Conservation (phyloP, 441 rosid species). For the Arabidopsis hybrid region DNA sequence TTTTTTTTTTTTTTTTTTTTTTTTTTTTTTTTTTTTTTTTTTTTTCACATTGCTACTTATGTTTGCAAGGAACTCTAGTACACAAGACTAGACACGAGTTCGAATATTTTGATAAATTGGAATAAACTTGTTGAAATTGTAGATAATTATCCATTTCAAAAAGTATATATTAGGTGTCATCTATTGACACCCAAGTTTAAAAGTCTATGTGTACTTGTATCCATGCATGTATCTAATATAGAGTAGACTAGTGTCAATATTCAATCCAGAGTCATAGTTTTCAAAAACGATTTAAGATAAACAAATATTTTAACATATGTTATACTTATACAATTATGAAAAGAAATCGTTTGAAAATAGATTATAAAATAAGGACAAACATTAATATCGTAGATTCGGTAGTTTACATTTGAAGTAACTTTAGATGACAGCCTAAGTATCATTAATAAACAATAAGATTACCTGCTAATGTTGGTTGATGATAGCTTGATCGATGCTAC, state of each 20-base stretch:
- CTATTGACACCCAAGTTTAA: not conserved
- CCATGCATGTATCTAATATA: not conserved
- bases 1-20: no score
- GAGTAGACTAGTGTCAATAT: not conserved
- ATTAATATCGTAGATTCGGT: slow-evolving; percentile 7
- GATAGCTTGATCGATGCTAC: not conserved
- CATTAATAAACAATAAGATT: slow-evolving; percentile 6
- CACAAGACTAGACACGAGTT: not conserved
- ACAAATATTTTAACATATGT: not conserved
- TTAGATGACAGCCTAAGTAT: slow-evolving; percentile 21
- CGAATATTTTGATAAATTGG: not conserved
- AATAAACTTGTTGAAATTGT: not conserved
- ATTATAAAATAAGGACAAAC: not conserved
- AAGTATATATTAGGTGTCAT: not conserved
- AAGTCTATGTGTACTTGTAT: not conserved
- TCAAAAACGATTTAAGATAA: not conserved
- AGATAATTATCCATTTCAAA: not conserved
- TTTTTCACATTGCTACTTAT: slow-evolving; percentile 35
- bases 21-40: no score
- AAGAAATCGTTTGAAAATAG: not conserved
- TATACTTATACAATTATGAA: not conserved
- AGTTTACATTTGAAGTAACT: slow-evolving; percentile 22
- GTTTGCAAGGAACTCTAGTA: slow-evolving; percentile 6
- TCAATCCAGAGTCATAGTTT: not conserved
- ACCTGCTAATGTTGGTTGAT: slow-evolving; percentile 14